These are phyloP conservation scores for Cytospora leucostoma DNA, from an alignment of 2,329 filamentous ascomycete genomes.

Conservation along the genomic window DNA sequence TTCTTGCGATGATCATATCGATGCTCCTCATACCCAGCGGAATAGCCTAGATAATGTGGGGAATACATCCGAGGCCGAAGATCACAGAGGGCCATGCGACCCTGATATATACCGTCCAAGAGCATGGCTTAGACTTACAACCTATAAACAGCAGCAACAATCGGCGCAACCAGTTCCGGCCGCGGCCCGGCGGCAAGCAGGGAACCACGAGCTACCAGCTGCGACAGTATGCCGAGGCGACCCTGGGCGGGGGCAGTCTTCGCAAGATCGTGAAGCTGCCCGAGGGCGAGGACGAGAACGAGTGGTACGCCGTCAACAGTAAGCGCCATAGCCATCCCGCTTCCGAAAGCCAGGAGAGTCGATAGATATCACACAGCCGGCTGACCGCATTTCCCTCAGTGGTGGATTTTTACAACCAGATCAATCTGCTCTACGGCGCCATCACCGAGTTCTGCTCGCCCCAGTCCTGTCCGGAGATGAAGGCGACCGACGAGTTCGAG, in stretches of 20 bases:
- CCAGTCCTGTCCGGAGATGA: slow-evolving; percentile 97
- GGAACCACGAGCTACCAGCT: slow-evolving; percentile 87
- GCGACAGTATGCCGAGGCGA: slow-evolving; percentile 97
- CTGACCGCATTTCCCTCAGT: slow-evolving; percentile 54
- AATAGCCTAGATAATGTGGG: background rate
- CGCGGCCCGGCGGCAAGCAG: slow-evolving; percentile 80
- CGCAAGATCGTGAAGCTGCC: slow-evolving; percentile 95
- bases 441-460: slow-evolving; percentile 99
- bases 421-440: slow-evolving; percentile 96
- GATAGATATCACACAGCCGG: no score
- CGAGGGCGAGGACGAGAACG: slow-evolving; percentile 95
- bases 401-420: slow-evolving; percentile 99
- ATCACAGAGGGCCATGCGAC: background rate
- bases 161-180: slow-evolving; percentile 87
- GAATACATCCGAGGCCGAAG: background rate
- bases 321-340: slow-evolving; percentile 36
- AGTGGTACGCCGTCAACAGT: slow-evolving; percentile 99
- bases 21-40: background rate
- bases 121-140: slow-evolving; percentile 11
- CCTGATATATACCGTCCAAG: background rate
- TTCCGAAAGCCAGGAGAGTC: no score
- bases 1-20: background rate
- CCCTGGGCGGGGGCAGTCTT: slow-evolving; percentile 89
- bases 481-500: slow-evolving; percentile 99
- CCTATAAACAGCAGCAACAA: slow-evolving; percentile 70